Evolutionary conservation across 148 eudicot species (phyloP), one percentile per base, ranked within the genome.

Genomic region (Oxyria digyna): DNA sequence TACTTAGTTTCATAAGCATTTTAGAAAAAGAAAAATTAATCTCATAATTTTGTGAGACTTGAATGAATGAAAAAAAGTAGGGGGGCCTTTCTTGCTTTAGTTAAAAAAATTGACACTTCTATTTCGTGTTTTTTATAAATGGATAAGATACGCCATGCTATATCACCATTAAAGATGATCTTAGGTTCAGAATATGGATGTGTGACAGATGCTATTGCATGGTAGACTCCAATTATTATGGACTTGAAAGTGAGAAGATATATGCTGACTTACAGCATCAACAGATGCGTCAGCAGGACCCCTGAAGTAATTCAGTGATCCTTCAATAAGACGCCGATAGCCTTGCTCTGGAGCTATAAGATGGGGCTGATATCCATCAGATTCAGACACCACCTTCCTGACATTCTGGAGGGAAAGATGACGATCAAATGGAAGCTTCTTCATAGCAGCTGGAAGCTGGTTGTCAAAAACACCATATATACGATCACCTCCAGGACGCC

Each of bases 351-450:
- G 95, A 20, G 95, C 95, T 67, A 88, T 88, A 63, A 88, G 78
- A 74, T 88, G 95, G 62, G 95, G 95, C 74, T 88, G 95, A 76
- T 88, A 88, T 43, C 95, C 95, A 82, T 88, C 95, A 57, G 95
- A 81, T 78, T 88, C 84, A 3, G 87, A 84, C 24, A 88, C 84
- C 70, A 88, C 79, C 72, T 74, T 84, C 67, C 59, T 84, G 48
- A 88, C 95, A 77, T 81, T 88, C 69, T 78, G 87, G 20, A 84
- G 52, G 42, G 91, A 88, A 41, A 88, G 88, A 78, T 88, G 86
- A 29, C 88, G 84, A 78, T 88, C 95, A 75, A 88, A 88, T 3
- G 95, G 91, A 72, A 88, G 91, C 82, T 88, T 88, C 70, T 77
- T 82, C 70, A 88, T 74, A 70, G 95, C 95, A 73, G 91, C 91